A percentile compares a stretch with the other conserved stretches of the same genome.
phyloP scores from a whole-genome alignment of 495 filamentous ascomycete species.

The Podospora didyma region DNA sequence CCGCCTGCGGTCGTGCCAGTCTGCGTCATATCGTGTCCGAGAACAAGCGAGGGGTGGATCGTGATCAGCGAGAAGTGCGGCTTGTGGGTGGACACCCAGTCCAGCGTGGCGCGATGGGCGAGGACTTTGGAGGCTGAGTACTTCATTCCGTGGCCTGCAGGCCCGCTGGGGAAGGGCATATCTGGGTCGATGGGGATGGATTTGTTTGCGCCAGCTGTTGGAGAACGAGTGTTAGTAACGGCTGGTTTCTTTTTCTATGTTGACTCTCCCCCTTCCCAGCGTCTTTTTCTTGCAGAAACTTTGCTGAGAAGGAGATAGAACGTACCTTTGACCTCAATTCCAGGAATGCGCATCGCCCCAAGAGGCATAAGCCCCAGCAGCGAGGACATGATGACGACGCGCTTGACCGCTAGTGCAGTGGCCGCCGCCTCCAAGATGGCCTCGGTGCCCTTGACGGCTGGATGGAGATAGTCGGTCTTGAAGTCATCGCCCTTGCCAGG shows the following conservation, averaged over 20 bases:
- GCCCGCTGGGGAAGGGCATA: constrained; percentile 9
- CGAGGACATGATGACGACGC: constrained; percentile 11
- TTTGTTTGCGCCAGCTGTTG: constrained; percentile 6
- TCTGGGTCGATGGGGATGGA: constrained; percentile 7
- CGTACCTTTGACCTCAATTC: constrained; percentile 10
- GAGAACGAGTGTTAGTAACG: neutral
- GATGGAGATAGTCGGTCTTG: constrained; percentile 14
- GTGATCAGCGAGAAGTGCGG: constrained; percentile 23
- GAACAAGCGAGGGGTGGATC: constrained; percentile 21
- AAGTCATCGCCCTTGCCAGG: constrained; percentile 15
- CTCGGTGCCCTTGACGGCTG: constrained; percentile 12
- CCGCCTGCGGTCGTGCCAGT: neutral
- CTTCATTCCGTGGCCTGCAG: constrained; percentile 10
- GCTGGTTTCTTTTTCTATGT: neutral
- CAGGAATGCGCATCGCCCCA: neutral
- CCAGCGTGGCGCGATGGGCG: constrained; percentile 20
- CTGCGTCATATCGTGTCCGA: constrained; percentile 9
- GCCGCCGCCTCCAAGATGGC: constrained; percentile 10
- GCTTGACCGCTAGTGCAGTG: constrained; percentile 2
- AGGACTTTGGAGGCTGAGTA: constrained; percentile 18
- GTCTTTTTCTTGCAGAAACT: no score
- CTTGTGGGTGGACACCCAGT: constrained; percentile 19
- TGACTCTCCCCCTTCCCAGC: neutral
- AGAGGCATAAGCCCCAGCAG: constrained; percentile 10
- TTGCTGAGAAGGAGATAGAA: neutral